A percentile compares a stretch with the other conserved stretches of the same genome.
Evolutionary conservation across 208 protist genomes (phyloP).

Genomic region (Naegleria fowleri): DNA sequence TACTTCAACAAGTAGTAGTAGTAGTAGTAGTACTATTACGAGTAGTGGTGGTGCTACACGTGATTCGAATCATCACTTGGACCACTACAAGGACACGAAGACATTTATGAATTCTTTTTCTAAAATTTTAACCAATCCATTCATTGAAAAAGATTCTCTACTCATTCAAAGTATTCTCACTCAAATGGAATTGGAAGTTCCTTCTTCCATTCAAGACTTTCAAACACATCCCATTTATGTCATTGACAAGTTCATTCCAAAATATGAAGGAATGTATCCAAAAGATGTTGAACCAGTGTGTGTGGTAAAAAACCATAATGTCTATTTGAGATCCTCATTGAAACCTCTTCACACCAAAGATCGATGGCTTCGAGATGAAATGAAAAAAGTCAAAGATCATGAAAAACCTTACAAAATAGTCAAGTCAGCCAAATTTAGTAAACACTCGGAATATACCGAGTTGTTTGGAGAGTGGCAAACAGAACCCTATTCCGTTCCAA

Average conservation of each 20-base stretch:
- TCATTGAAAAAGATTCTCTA: not conserved
- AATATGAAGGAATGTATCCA: constrained; percentile 22
- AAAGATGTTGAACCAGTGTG: not conserved
- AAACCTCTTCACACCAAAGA: not conserved
- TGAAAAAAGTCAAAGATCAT: not conserved
- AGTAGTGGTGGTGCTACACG: no score
- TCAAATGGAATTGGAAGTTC: not conserved
- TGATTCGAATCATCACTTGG: no score
- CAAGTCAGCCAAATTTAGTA: not conserved
- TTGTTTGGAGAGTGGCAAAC: constrained; percentile 31
- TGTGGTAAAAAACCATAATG: not conserved
- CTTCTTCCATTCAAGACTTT: not conserved
- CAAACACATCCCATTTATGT: constrained; percentile 16
- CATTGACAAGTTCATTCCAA: not conserved
- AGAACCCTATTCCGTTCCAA: not conserved
- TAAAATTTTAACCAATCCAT: not conserved
- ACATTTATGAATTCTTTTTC: no score
- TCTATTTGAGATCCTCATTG: not conserved
- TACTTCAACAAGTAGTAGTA: no score
- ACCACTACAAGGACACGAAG: no score
- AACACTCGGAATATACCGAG: not conserved
- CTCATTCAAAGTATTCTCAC: not conserved
- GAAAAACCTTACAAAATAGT: constrained; percentile 25
- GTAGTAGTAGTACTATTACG: no score
- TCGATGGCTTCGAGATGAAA: not conserved